Evolutionary conservation across 2,329 filamentous ascomycete species (phyloP), one percentile per base, ranked within the genome.

Genomic region (Metarhizium album): DNA sequence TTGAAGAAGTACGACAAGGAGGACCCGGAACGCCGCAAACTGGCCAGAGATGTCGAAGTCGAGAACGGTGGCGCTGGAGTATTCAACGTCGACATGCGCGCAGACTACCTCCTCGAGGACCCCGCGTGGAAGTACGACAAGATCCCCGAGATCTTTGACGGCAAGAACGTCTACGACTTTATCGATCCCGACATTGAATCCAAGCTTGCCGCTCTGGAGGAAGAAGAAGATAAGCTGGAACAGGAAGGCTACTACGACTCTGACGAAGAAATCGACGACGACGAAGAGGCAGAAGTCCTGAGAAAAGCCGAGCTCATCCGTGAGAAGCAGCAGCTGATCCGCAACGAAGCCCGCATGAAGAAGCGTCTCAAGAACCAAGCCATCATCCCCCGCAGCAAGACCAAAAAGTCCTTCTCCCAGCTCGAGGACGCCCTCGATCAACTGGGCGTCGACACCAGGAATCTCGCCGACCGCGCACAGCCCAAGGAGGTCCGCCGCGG

Each of bases 321-420:
- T 55, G 90, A 96, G 76, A 96, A 97, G 82, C 84, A 89, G 60
- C 80, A 84, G 56, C 76, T 96, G 55, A 93, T 97, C 71, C 83
- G 87, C 65, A 97, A 97, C 71, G 93, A 95, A 62, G 87, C 89
- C 56, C 87, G 87, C 73, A 90, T 95, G 84, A 87, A 89, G 72
- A 97, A 95, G 77, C 86, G 85, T 42, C 82, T 98, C 67, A 97
- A 98, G 84, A 98, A 98, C 76, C 83, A 90, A 59, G 91, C 93
- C 55, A 80, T 91, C 59, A 94, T 98, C 57, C 94, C 93, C 23
- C 84, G 93, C 63, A 86, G 84, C 59, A 79, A 82, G 59, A 82
- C 84, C 66, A 81, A 88, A 67, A 89, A 90, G 74, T 84, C 87
- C 55, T 76, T 95, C 48, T 86, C 87, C 22, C 83, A 94, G 67